Conservation (phyloP, 306 rosid species). For the Vachellia pachyceras region DNA sequence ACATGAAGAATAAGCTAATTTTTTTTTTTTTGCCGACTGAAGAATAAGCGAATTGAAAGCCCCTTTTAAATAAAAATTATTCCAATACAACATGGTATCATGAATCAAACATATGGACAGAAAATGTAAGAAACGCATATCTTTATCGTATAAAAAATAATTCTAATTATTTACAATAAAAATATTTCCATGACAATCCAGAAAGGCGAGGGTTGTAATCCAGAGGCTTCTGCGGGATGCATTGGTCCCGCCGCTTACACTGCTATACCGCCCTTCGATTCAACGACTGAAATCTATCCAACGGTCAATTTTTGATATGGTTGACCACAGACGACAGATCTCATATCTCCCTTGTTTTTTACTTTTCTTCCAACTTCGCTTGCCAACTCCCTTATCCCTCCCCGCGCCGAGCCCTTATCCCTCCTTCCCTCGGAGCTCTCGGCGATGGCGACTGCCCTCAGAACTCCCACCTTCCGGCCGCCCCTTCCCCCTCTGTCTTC, state of each 20-base stretch:
- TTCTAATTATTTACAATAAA: too few relatives aligned
- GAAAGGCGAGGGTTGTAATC: too few relatives aligned
- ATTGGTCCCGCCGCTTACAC: neutral
- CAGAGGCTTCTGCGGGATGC: too few relatives aligned
- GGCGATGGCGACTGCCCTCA: constrained; percentile 41
- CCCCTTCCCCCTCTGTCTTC: constrained; percentile 14
- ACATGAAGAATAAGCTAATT: too few relatives aligned
- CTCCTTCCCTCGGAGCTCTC: constrained; percentile 3
- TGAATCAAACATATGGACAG: too few relatives aligned
- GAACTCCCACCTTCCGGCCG: constrained; percentile 34
- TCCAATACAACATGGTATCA: too few relatives aligned
- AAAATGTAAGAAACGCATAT: too few relatives aligned
- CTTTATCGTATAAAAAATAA: too few relatives aligned
- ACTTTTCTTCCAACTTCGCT: neutral
- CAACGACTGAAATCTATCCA: neutral
- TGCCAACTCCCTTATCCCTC: constrained; percentile 36
- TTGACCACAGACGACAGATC: neutral
- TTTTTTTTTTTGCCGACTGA: too few relatives aligned
- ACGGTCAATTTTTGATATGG: constrained; percentile 15
- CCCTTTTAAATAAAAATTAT: too few relatives aligned
- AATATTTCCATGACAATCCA: too few relatives aligned
- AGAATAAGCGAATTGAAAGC: too few relatives aligned
- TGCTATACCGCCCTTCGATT: neutral
- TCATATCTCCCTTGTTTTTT: neutral
- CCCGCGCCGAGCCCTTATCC: constrained; percentile 4